phyloP scores from a whole-genome alignment of 2,329 filamentous ascomycete genomes.

The Trichoderma lentiforme region DNA sequence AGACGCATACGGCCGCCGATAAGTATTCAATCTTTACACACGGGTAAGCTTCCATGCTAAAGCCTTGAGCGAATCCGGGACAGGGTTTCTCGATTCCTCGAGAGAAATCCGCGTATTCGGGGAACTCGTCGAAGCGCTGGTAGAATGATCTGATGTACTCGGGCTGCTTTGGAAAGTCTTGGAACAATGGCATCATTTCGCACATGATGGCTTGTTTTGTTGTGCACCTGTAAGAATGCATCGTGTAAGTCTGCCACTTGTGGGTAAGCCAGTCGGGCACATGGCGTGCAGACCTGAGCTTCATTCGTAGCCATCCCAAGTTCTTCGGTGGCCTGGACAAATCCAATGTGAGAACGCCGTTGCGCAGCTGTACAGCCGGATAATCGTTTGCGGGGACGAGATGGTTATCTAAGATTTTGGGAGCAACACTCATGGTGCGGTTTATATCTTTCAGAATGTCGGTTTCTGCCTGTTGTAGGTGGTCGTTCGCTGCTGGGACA shows the following conservation, averaged over 20 bases:
- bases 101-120: neutral
- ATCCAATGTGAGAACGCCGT: neutral
- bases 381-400: neutral
- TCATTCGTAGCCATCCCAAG: neutral
- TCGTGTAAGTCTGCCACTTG: neutral
- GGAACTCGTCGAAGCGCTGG: slow-evolving; percentile 1
- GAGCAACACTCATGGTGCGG: neutral
- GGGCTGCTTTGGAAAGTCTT: neutral
- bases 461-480: neutral
- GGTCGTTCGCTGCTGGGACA: neutral
- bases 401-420: neutral
- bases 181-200: neutral
- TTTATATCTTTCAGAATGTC: neutral
- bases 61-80: slow-evolving; percentile 4
- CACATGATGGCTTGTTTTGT: neutral
- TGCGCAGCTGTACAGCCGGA: neutral
- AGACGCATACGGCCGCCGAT: neutral
- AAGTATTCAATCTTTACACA: neutral
- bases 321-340: neutral
- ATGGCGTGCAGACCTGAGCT: neutral
- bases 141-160: neutral
- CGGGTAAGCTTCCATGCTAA: neutral
- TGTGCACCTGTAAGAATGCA: neutral
- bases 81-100: slow-evolving; percentile 2
- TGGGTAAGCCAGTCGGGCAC: neutral